These are phyloP conservation scores for Murraya koenigii DNA, from an alignment of 345 rosid genomes.

Conservation along the genomic window DNA sequence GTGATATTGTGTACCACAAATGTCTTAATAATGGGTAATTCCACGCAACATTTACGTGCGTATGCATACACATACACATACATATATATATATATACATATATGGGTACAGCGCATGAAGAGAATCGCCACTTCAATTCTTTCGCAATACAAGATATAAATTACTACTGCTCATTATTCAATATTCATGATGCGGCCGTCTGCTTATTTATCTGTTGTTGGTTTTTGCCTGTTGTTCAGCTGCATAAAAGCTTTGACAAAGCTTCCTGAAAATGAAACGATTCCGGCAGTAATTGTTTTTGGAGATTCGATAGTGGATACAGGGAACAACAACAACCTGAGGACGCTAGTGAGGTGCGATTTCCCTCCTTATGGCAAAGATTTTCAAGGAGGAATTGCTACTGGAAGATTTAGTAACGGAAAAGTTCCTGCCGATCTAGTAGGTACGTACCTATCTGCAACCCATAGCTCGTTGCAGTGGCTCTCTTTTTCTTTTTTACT, in stretches of 20 bases:
- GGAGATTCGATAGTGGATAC: conserved; percentile 88
- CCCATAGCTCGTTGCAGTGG: not conserved
- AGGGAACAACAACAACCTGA: conserved; percentile 67
- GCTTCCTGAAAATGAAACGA: conserved; percentile 30
- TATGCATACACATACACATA: no score
- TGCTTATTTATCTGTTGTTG: not conserved
- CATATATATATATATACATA: no score
- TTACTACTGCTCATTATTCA: no score
- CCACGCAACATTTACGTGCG: not conserved
- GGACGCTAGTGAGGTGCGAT: conserved; percentile 48
- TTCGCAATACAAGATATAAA: not conserved
- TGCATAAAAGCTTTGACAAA: conserved; percentile 12
- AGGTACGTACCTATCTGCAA: conserved; percentile 26
- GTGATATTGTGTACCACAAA: no score
- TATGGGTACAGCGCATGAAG: not conserved
- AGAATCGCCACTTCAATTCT: not conserved
- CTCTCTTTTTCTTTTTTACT: no score
- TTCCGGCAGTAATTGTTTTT: conserved; percentile 64
- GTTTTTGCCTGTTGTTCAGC: not conserved
- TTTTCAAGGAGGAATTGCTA: conserved; percentile 53
- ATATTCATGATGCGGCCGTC: not conserved
- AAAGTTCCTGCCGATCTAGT: conserved; percentile 69
- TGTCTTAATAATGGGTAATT: not conserved
- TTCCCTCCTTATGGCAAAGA: conserved; percentile 72
- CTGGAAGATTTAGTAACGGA: conserved; percentile 80